Base-by-base conservation (phyloP, 176 grass and related monocot genomes). In the Zoysia pacifica region DNA sequence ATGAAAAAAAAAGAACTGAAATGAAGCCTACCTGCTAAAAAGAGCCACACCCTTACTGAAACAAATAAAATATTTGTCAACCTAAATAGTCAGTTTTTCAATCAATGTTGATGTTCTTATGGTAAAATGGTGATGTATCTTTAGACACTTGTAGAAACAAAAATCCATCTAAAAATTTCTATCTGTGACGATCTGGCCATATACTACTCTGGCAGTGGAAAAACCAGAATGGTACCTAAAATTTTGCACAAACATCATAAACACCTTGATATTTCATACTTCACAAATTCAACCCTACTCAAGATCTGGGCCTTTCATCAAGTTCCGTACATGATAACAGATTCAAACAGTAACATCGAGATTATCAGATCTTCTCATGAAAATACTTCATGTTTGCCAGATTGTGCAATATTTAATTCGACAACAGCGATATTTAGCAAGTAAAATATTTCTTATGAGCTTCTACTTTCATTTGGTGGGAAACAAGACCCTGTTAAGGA, bases 231-330 rank as follows among this genome's bases (percentile, higher is more conserved):
- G 69, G 3, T 69, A 54, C 15, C 14, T 47, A 20, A 60, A 74
- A 12, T 9, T 11, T 63, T 79, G 62, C 36, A 59, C 39, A 76
- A 10, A 48, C 5, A 56, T 2, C 74, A 63, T 42, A 15, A 79
- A 59, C 79, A 6, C 42, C 52, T 84, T 79, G 11, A 69, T 59
- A 79, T 67, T 69, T 69, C 19, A 20, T 36, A 35, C 45, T 9
- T 18, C 46, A 45, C n/a, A 69, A 67, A 69, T 44, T 53, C 6
- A n/a, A 52, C 0, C 62, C 62, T 42, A 48, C 28, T 55, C 11
- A 38, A 73, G 47, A 84, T 80, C 41, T 47, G 18, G 47, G 60
- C 43, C 47, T 65, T 64, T 13, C 59, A 88, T 71, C 35, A 65
- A 63, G 44, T 65, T 81, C 49, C 47, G 56, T 46, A 78, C 54